phyloP scores from a whole-genome alignment of 2,329 filamentous ascomycete species.

The Xylariaceae sp. region DNA sequence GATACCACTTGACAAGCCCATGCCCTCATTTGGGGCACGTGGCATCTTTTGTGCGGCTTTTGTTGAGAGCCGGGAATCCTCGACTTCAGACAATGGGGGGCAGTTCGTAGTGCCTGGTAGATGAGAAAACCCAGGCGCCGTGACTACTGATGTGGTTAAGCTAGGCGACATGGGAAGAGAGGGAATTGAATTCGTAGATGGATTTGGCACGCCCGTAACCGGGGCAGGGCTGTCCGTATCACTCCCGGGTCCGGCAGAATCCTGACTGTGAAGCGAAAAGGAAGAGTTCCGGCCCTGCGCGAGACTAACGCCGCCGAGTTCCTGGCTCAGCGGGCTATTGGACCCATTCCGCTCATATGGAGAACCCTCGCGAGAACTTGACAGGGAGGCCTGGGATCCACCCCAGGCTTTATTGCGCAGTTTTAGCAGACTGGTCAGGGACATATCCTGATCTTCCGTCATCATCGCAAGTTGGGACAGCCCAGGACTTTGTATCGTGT shows the following conservation, averaged over 20 bases:
- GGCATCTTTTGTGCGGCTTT: constrained; percentile 6
- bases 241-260: constrained; percentile 42
- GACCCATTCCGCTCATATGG: constrained; percentile 40
- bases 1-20: constrained; percentile 19
- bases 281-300: constrained; percentile 43
- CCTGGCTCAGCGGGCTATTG: constrained; percentile 39
- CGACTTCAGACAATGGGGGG: constrained; percentile 38
- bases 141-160: constrained; percentile 22
- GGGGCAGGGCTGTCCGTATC: constrained; percentile 47
- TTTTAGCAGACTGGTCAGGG: constrained; percentile 64
- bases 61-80: constrained; percentile 25
- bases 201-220: constrained; percentile 36
- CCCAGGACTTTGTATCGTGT: constrained; percentile 60
- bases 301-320: constrained; percentile 18
- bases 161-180: constrained; percentile 24
- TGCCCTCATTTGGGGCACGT: constrained; percentile 17
- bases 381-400: constrained; percentile 68
- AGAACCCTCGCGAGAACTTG: constrained; percentile 45
- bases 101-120: constrained; percentile 27
- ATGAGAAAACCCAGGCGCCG: constrained; percentile 23
- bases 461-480: constrained; percentile 69
- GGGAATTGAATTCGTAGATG: constrained; percentile 22
- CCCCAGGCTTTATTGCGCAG: constrained; percentile 74
- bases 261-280: constrained; percentile 44
- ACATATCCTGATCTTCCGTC: constrained; percentile 66